phyloP scores from a whole-genome alignment of 208 protist species.

The Phytomonas francai region DNA sequence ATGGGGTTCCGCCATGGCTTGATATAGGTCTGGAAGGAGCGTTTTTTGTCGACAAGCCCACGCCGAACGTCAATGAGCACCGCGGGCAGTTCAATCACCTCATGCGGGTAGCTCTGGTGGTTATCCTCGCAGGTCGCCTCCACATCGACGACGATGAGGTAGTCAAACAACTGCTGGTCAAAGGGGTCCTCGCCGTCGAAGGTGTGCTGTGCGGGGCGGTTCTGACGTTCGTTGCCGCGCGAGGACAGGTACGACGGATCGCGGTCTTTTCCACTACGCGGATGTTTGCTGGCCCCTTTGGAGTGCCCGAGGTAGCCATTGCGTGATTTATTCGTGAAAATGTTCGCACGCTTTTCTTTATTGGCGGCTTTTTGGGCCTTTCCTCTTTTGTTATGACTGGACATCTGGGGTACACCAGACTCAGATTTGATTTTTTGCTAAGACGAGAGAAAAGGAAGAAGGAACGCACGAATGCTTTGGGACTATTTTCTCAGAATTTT shows the following conservation, averaged over 20 bases:
- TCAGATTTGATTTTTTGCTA: neutral
- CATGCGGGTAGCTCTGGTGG: slow-evolving; percentile 66
- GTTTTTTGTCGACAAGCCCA: slow-evolving; percentile 48
- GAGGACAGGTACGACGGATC: slow-evolving; percentile 31
- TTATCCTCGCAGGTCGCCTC: slow-evolving; percentile 86
- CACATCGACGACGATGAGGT: slow-evolving; percentile 91
- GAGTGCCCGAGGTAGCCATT: slow-evolving; percentile 1
- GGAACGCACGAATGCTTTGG: neutral
- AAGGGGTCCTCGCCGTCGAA: slow-evolving; percentile 58
- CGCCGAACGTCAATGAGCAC: slow-evolving; percentile 80
- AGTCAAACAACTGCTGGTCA: slow-evolving; percentile 84
- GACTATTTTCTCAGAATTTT: neutral
- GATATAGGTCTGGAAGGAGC: slow-evolving; percentile 88
- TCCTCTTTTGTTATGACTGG: slow-evolving; percentile 66
- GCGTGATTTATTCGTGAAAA: slow-evolving; percentile 11
- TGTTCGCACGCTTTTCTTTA: slow-evolving; percentile 19
- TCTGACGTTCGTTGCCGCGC: slow-evolving; percentile 13
- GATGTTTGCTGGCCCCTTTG: slow-evolving; percentile 1
- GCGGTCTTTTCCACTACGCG: slow-evolving; percentile 2
- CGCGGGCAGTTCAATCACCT: slow-evolving; percentile 94
- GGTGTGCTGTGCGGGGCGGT: slow-evolving; percentile 22
- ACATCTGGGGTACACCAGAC: slow-evolving; percentile 6
- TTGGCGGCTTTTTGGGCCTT: slow-evolving; percentile 53
- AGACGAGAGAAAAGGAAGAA: slow-evolving; percentile 4
- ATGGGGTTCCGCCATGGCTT: slow-evolving; percentile 74